These are phyloP conservation scores for Talaromyces marneffei DNA, from an alignment of 2,329 filamentous ascomycete species.

Conservation along the genomic window DNA sequence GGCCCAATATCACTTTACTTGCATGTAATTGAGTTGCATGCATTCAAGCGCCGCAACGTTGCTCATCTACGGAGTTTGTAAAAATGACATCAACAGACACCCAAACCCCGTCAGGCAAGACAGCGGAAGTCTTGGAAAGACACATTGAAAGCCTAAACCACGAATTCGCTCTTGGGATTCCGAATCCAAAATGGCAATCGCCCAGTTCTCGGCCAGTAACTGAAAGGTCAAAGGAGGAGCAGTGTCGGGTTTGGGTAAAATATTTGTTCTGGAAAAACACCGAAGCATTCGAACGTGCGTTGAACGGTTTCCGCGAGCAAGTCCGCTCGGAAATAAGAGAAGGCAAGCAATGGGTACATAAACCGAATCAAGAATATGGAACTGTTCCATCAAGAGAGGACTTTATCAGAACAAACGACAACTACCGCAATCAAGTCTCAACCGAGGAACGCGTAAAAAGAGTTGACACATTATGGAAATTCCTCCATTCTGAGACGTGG, in stretches of 20 bases:
- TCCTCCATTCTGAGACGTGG: constrained; percentile 31
- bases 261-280: constrained; percentile 8
- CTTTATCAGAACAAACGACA: constrained; percentile 17
- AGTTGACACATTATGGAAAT: constrained; percentile 23
- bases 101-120: constrained; percentile 10
- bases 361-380: constrained; percentile 24
- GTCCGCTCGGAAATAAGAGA: not conserved
- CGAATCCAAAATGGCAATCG: constrained; percentile 11
- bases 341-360: constrained; percentile 19
- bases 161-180: constrained; percentile 10
- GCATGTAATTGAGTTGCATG: not conserved
- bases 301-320: constrained; percentile 7
- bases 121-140: constrained; percentile 4
- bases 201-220: constrained; percentile 4
- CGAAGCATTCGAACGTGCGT: constrained; percentile 6
- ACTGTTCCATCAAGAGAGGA: constrained; percentile 21
- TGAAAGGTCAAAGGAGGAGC: constrained; percentile 10
- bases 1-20: not conserved
- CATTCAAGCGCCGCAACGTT: not conserved
- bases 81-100: not conserved
- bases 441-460: constrained; percentile 22
- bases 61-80: not conserved
- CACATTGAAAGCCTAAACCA: constrained; percentile 12
- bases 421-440: constrained; percentile 13
- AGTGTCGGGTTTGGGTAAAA: constrained; percentile 8